Evolutionary conservation across 1,284 basidiomycete genomes (phyloP), one percentile per base, ranked within the genome.

Genomic region (Papiliotrema nemorosa): DNA sequence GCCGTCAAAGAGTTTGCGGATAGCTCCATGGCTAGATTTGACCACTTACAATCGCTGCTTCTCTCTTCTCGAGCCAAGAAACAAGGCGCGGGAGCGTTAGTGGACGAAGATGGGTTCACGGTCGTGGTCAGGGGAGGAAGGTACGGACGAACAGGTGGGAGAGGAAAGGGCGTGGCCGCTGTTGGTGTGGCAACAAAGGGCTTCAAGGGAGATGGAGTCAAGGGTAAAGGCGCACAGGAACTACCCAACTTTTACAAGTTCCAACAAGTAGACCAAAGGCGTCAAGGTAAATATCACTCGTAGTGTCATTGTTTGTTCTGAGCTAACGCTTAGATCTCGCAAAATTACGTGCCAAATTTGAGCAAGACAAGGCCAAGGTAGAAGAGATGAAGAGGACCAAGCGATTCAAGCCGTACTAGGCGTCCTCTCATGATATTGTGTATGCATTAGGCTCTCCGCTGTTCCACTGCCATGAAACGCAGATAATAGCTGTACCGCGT

Each of bases 51-150:
- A 59, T 76, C 78, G 14, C 48, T 77, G 42, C 79, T 69, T 12
- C 57, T 69, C 7, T 55, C 64, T 4, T 61, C 60, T 1, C 53
- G 64, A 25, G 67, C 81, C 37, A 83, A 82, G 72, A 75, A 77
- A 54, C 83, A 81, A 66, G 85, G 82, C 55, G 80, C 82, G 9
- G 73, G 71, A 59, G 67, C 87, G 12, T 80, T 92, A 50, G 87
- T 92, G 42, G 90, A 94, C 70, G 88, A 88, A 57, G 90, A 94
- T 59, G 90, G 90, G 1, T 94, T 93, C 70, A 92, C 89, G 12
- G 81, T 93, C 10, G 90, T 94, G 26, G 87, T 86, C 22, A 80
- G 90, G 26, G 88, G 88, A 9, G 90, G 90, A 6, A 85, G 86
- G 24, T 91, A 90, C 64, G 90, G 90, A 3, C 81, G 89, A 64